Conservation (phyloP, 768 basidiomycete genomes). For the Roridomyces roridus region DNA sequence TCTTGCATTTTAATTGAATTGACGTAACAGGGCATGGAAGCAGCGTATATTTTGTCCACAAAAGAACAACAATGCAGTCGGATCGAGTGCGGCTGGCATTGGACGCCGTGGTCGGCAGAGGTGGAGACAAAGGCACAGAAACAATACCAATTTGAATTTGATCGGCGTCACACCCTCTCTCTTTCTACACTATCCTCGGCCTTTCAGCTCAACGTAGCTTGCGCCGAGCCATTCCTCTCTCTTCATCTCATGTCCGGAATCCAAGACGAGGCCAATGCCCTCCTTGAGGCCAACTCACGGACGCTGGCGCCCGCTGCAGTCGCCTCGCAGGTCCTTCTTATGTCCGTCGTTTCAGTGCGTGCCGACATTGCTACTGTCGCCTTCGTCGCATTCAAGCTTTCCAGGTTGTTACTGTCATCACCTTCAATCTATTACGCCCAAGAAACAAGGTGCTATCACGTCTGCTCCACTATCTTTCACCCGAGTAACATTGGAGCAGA, state of each 20-base stretch:
- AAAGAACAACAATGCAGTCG: no score
- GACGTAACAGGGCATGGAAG: neutral
- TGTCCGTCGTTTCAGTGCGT: constrained; percentile 76
- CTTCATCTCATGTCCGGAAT: constrained; percentile 42
- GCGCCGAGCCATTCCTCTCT: no score
- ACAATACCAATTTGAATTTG: neutral
- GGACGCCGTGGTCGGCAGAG: no score
- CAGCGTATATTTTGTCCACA: no score
- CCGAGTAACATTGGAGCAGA: constrained; percentile 39
- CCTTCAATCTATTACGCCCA: constrained; percentile 86
- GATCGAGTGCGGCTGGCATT: constrained; percentile 5
- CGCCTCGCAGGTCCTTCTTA: constrained; percentile 76
- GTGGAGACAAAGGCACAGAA: neutral
- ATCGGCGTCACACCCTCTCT: neutral
- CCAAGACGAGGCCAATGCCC: constrained; percentile 43
- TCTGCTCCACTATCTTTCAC: neutral
- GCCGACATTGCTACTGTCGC: neutral
- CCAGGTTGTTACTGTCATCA: constrained; percentile 68
- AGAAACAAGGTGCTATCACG: constrained; percentile 73
- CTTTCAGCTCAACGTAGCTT: no score
- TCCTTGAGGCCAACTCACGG: constrained; percentile 55
- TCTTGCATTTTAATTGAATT: neutral
- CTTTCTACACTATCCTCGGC: no score
- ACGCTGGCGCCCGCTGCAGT: constrained; percentile 84
- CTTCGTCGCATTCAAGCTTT: constrained; percentile 12